phyloP scores from a whole-genome alignment of 2,329 filamentous ascomycete species.

The Cladobotryum mycophilum region DNA sequence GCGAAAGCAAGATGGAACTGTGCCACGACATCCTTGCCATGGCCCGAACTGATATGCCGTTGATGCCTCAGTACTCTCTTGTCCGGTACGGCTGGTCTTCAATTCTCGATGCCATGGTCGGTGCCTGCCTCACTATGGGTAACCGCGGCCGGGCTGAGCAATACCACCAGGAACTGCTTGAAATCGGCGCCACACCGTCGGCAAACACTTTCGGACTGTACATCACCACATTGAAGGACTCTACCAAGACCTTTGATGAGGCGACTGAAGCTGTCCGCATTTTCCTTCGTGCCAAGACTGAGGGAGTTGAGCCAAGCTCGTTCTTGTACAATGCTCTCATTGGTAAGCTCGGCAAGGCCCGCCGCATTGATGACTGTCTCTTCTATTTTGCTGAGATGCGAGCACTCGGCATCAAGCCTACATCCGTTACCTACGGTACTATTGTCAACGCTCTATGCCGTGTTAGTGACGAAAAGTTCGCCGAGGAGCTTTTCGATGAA shows the following conservation, averaged over 20 bases:
- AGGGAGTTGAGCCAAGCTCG: constrained; percentile 91
- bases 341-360: constrained; percentile 94
- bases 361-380: constrained; percentile 94
- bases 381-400: constrained; percentile 99
- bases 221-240: constrained; percentile 98
- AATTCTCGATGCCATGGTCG: constrained; percentile 94
- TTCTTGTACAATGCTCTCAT: constrained; percentile 98
- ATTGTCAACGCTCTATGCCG: constrained; percentile 97
- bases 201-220: constrained; percentile 98
- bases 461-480: constrained; percentile 95
- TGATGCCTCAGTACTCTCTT: constrained; percentile 74
- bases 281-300: constrained; percentile 86
- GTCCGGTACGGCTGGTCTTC: constrained; percentile 95
- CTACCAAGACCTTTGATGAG: constrained; percentile 95
- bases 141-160: constrained; percentile 75
- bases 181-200: constrained; percentile 85
- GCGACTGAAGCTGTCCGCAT: constrained; percentile 96
- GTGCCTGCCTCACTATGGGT: constrained; percentile 77
- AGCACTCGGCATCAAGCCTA: constrained; percentile 83
- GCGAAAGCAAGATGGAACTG: constrained; percentile 72
- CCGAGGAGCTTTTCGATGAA: constrained; percentile 95
- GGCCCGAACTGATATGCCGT: constrained; percentile 82
- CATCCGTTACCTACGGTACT: constrained; percentile 95
- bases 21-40: constrained; percentile 84
- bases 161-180: constrained; percentile 85